Base-by-base conservation (phyloP, 179 eudicot species). In the Heliamphora pulchella region DNA sequence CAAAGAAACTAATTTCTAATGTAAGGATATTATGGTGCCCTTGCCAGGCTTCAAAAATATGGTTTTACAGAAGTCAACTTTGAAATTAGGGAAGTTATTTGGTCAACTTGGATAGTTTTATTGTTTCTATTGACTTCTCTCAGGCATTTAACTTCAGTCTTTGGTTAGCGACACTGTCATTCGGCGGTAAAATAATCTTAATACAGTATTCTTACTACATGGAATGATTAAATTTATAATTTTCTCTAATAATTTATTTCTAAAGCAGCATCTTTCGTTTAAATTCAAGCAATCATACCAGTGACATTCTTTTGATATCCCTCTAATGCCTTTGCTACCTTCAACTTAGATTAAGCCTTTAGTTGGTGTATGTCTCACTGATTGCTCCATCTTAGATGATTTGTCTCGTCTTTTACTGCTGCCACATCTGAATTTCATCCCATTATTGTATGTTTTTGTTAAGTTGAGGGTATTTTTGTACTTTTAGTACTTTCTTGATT, bases 101-200 rank as follows among this genome's bases (percentile, higher is more conserved):
- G 74, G 31, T 69, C 54, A 69, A 17, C 7, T 69, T 6, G 2
- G 47, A 2, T 66, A 31, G 46, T 66, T 66, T 11, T 66, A 39
- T 31, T 31, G 10, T 66, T 20, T 48, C 5, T 44, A 50, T n/a
- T 48, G 43, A 48, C 51, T 71, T 71, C 75, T 71, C 57, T 71
- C 58, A 71, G 11, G 50, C 50, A 71, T 71, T 71, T 50, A 71
- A 48, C 31, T 71, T 71, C 75, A 48, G 41, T 48, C 50, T 46
- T 71, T 71, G 41, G 18, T 4, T 48, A 71, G 14, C n/a, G 75
- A 71, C 18, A 43, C 75, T 17, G 15, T 71, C 57, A 48, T 71
- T 71, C 31, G 15, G 2, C 18, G 57, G 75, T 48, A 71, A 71
- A 71, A 48, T 8, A 71, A 71, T 18, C 51, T 4, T 4, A 18